Conservation (phyloP, 2,329 filamentous ascomycete species). For the Cladosporium velox region DNA sequence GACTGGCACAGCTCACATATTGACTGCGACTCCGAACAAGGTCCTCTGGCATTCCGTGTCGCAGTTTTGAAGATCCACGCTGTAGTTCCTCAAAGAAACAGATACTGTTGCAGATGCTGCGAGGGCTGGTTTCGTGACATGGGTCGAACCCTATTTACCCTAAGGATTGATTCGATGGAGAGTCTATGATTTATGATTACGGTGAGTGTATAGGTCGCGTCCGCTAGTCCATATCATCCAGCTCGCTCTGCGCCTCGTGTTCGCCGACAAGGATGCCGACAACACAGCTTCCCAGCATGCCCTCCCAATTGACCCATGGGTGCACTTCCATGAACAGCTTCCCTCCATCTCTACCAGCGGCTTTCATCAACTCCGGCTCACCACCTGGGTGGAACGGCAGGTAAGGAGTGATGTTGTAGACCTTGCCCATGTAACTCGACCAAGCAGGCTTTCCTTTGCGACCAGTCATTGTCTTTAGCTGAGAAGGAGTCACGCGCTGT, state of each 20-base stretch:
- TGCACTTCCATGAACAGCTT: slow-evolving; percentile 65
- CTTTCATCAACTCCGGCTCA: slow-evolving; percentile 77
- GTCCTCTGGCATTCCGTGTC: not conserved
- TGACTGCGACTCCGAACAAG: not conserved
- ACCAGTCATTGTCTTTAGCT: slow-evolving; percentile 77
- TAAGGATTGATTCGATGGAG: no score
- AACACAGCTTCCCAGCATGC: slow-evolving; percentile 62
- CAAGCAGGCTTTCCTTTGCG: slow-evolving; percentile 81
- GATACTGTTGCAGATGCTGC: not conserved
- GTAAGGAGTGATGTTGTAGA: slow-evolving; percentile 94
- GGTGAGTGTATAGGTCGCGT: not conserved
- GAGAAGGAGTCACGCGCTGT: slow-evolving; percentile 76
- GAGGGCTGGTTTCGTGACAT: no score
- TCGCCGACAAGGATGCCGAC: slow-evolving; percentile 64
- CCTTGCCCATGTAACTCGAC: slow-evolving; percentile 84
- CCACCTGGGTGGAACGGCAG: slow-evolving; percentile 88
- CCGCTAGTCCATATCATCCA: slow-evolving; percentile 64
- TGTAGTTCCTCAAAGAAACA: not conserved
- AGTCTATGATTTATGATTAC: not conserved
- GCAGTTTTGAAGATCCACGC: not conserved
- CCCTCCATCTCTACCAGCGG: slow-evolving; percentile 67
- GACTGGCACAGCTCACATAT: not conserved
- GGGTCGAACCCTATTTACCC: no score
- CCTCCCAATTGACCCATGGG: slow-evolving; percentile 70
- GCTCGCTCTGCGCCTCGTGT: slow-evolving; percentile 41